These are phyloP conservation scores for Sicyos baderoa DNA, from an alignment of 306 rosid species.

Conservation along the genomic window DNA sequence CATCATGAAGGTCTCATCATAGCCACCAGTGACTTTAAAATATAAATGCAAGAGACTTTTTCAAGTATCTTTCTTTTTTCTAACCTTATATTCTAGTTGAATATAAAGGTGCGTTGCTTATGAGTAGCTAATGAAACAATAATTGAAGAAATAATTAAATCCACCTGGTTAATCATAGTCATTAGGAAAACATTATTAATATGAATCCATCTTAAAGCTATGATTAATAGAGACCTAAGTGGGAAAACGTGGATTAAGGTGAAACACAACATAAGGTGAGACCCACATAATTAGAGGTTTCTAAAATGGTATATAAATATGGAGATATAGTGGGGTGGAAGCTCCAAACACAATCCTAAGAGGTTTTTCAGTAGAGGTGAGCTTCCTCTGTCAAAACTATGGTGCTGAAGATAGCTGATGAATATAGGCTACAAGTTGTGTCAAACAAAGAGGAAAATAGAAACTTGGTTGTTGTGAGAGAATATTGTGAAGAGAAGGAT, in stretches of 20 bases:
- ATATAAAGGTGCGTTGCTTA: slow-evolving; percentile 18
- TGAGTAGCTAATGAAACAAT: slow-evolving; percentile 21
- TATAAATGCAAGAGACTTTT: slow-evolving; percentile 19
- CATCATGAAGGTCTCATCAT: slow-evolving; percentile 22
- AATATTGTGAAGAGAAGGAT: slow-evolving; percentile 59
- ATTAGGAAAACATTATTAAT: slow-evolving; percentile 11
- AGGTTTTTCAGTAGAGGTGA: not conserved
- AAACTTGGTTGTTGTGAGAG: slow-evolving; percentile 31
- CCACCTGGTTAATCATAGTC: slow-evolving; percentile 19
- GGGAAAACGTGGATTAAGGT: slow-evolving; percentile 22
- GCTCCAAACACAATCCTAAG: slow-evolving; percentile 14
- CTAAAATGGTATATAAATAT: slow-evolving; percentile 10
- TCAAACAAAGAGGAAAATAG: slow-evolving; percentile 11
- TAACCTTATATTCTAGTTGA: slow-evolving; percentile 20
- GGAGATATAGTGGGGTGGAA: slow-evolving; percentile 8
- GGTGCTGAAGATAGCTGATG: slow-evolving; percentile 59
- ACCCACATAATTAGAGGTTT: slow-evolving; percentile 18
- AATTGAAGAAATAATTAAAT: slow-evolving; percentile 18
- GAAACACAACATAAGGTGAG: slow-evolving; percentile 7
- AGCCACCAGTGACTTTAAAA: slow-evolving; percentile 20
- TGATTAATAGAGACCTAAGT: slow-evolving; percentile 12
- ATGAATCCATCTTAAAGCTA: slow-evolving; percentile 19
- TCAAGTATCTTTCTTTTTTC: slow-evolving; percentile 18
- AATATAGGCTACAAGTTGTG: slow-evolving; percentile 26
- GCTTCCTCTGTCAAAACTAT: slow-evolving; percentile 21